A percentile compares a stretch with the other conserved stretches of the same genome.
Evolutionary conservation across 164 flowering plant species (phyloP).

Genomic region (Liriodendron chinense): DNA sequence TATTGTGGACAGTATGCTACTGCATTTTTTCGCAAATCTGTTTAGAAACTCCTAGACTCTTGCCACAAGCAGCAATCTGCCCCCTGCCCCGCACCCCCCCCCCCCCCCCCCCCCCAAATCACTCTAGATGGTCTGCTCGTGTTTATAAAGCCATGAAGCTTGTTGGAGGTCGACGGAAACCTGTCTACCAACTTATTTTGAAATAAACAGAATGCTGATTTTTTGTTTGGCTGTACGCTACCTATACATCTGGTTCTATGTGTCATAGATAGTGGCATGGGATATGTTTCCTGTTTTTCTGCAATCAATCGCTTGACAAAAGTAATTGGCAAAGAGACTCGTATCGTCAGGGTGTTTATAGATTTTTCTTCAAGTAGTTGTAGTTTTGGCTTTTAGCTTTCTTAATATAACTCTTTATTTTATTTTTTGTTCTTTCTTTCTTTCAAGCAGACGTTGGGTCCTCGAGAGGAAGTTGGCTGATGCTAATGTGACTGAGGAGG

Average conservation of each 20-base stretch:
- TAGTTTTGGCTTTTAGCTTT: background rate
- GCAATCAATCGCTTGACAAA: background rate
- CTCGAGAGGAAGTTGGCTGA: constrained; percentile 91
- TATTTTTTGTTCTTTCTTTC: no score
- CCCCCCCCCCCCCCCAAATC: no score
- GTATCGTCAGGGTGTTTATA: background rate
- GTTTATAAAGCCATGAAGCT: background rate
- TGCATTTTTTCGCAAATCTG: background rate
- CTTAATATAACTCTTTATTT: no score
- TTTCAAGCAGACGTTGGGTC: constrained; percentile 56
- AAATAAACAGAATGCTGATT: no score
- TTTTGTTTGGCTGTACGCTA: no score
- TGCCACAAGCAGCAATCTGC: background rate
- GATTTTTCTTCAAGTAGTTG: background rate
- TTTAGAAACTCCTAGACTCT: background rate
- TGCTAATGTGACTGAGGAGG: constrained; percentile 86
- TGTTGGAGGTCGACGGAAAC: background rate
- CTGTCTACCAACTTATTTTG: background rate
- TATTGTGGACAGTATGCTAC: background rate
- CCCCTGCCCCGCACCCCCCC: no score
- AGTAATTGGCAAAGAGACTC: background rate
- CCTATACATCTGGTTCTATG: no score
- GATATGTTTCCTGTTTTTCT: background rate
- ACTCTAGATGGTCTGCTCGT: no score
- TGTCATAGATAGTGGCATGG: no score